These are phyloP conservation scores for Pouteria glomerata DNA, from an alignment of 148 eudicot species.

Conservation along the genomic window DNA sequence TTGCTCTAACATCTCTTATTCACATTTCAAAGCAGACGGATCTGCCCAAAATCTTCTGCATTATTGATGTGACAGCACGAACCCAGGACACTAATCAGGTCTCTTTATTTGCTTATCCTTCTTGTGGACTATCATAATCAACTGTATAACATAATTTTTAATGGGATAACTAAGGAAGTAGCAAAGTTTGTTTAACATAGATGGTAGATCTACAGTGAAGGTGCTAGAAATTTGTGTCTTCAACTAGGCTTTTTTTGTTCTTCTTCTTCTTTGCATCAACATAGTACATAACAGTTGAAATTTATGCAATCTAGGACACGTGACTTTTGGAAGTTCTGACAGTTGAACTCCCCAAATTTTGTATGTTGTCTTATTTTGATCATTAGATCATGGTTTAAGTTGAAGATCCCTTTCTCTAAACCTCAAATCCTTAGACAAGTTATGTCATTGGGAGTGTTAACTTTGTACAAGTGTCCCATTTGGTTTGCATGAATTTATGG, in stretches of 20 bases:
- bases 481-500: too few relatives aligned
- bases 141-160: neutral
- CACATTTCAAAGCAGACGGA: constrained; percentile 73
- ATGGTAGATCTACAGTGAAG: neutral
- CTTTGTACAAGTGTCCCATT: too few relatives aligned
- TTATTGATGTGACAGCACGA: constrained; percentile 52
- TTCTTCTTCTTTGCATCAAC: neutral
- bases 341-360: too few relatives aligned
- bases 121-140: neutral
- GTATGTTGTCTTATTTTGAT: neutral
- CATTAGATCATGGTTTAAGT: neutral
- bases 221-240: neutral
- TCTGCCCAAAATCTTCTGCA: constrained; percentile 82
- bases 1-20: constrained; percentile 85
- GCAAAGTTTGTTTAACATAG: neutral
- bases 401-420: neutral
- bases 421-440: neutral
- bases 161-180: neutral
- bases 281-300: neutral
- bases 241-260: neutral
- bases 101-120: neutral
- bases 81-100: constrained; percentile 99
- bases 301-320: neutral
- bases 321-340: too few relatives aligned
- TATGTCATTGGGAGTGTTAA: neutral